Conservation (phyloP, 805 yeast species). For the Teunomyces tritomae region DNA sequence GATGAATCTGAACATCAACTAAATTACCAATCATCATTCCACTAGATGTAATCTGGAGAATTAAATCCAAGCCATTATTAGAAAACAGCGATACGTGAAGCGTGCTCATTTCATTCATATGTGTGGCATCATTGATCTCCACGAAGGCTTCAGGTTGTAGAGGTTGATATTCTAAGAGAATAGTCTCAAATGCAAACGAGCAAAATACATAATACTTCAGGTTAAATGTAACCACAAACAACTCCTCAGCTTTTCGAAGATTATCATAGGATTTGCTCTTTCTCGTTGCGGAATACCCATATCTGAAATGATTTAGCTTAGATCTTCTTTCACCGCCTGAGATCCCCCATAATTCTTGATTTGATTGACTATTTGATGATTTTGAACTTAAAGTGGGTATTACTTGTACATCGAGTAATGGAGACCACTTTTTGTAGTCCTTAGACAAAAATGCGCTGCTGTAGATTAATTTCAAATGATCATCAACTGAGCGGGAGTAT, state of each 20-base stretch:
- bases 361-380: constrained; percentile 13
- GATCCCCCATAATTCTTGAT: constrained; percentile 45
- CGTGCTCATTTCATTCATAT: constrained; percentile 1
- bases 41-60: constrained; percentile 27
- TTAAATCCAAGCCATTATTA: constrained; percentile 9
- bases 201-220: constrained; percentile 28
- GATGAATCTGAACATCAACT: constrained; percentile 6
- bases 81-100: constrained; percentile 7
- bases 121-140: constrained; percentile 19
- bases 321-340: constrained; percentile 36
- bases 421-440: constrained; percentile 48
- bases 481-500: not conserved
- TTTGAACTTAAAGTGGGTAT: constrained; percentile 26
- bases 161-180: constrained; percentile 29
- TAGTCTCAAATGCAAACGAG: constrained; percentile 37
- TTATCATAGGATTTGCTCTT: constrained; percentile 24
- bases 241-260: constrained; percentile 27
- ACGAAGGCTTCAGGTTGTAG: constrained; percentile 21
- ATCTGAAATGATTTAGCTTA: constrained; percentile 29
- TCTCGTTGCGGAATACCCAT: constrained; percentile 29
- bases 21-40: constrained; percentile 22
- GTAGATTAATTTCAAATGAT: constrained; percentile 14
- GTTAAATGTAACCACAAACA: constrained; percentile 17
- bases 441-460: constrained; percentile 22
- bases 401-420: constrained; percentile 40